These are phyloP conservation scores for Solanum gracilifrons DNA, from an alignment of 257 asterid genomes.

Conservation along the genomic window DNA sequence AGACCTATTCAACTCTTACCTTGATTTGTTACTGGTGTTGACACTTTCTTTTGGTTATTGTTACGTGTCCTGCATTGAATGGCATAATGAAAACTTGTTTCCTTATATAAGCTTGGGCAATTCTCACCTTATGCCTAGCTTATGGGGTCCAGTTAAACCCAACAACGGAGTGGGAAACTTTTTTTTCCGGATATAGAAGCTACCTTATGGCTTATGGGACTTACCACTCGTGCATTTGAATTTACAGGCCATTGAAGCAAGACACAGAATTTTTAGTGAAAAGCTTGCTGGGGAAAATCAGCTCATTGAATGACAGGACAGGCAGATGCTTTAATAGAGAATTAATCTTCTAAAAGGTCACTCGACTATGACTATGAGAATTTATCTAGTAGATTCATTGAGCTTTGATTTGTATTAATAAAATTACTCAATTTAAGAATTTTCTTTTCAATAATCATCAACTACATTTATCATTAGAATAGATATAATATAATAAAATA, in stretches of 20 bases:
- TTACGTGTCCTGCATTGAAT: no score
- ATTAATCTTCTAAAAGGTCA: background rate
- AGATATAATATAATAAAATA: no score
- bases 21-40: background rate
- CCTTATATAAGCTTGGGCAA: background rate
- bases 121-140: background rate
- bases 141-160: background rate
- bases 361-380: no score
- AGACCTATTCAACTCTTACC: background rate
- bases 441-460: background rate
- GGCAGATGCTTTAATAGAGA: background rate
- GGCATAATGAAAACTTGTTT: background rate
- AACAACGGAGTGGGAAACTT: background rate
- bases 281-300: background rate
- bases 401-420: background rate
- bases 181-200: background rate
- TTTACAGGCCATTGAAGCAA: conserved; percentile 37
- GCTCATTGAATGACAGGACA: background rate
- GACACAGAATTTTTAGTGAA: conserved; percentile 28
- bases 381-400: no score
- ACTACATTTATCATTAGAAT: no score
- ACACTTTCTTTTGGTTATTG: background rate
- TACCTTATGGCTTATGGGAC: background rate
- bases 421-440: background rate
- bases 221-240: background rate